Evolutionary conservation across 768 basidiomycete genomes (phyloP), one percentile per base, ranked within the genome.

Genomic region (Cubamyces sp.): DNA sequence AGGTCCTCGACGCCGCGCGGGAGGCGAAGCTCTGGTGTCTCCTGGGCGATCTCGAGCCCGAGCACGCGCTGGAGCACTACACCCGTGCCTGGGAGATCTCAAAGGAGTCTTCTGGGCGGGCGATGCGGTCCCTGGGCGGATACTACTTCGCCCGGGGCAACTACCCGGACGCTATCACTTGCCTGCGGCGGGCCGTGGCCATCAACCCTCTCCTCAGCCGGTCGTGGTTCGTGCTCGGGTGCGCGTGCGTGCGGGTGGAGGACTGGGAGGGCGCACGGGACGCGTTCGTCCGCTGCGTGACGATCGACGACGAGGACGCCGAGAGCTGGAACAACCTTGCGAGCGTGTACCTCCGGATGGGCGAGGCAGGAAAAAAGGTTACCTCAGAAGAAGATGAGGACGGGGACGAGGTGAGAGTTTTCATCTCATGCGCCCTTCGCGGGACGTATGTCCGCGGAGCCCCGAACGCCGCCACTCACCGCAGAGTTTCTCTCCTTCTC

Each of bases 271-370:
- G 86, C 14, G 96, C 92, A 2, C 85, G 86, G 57, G 86, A 88
- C 47, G 91, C 92, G 0, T 98, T 98, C 73, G 78, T 78, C 52
- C 82, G 96, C 15, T 94, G 94, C 68, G 95, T 98, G 0, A 78
- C 85, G 14, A 87, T 98, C 61, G 96, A 98, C 62, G 94, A 96
- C 61, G 97, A 98, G 66, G 96, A 99, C 70, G 94, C 86, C 3
- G 96, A 98, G 81, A 96, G 94, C 67, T 98, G 97, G 97, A 96
- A 90, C 68, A 99, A 99, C 73, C 79, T 99, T 64, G 97, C 96
- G 37, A 94, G 90, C 60, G 87, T 95, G 71, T 97, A 98, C 75
- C 84, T 99, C 64, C 88, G 93, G 48, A 82, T 96, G 74, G 89
- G 86, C 12, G 80, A 80, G 54, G 70, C 71, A 2, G 73, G 64